Percentiles rank a stretch among this genome's conserved stretches.
phyloP scores from a whole-genome alignment of 129 eudicot species.

The Tanacetum coccineum region DNA sequence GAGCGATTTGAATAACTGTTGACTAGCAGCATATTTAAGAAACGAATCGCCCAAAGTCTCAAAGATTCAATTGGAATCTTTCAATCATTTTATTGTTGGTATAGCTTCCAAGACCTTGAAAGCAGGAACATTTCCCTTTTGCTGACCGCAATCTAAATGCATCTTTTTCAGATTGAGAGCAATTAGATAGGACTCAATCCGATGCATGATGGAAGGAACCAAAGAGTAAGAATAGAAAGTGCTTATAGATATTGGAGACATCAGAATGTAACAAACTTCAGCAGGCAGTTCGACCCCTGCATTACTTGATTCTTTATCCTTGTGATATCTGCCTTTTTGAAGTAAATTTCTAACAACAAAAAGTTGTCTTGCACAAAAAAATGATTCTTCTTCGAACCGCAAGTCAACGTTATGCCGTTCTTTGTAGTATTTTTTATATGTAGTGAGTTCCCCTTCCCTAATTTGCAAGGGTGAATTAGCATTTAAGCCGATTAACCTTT shows the following conservation, averaged over 20 bases:
- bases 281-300: conserved; percentile 77
- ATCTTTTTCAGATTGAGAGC: conserved; percentile 61
- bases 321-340: conserved; percentile 37
- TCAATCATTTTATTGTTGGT: conserved; percentile 79
- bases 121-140: conserved; percentile 45
- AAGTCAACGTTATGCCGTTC: conserved; percentile 47
- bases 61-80: conserved; percentile 68
- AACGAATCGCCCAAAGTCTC: conserved; percentile 95
- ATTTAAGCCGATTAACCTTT: conserved; percentile 38
- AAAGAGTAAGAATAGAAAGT: conserved; percentile 63
- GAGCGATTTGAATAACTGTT: conserved; percentile 52
- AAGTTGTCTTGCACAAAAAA: conserved; percentile 53
- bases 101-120: conserved; percentile 79
- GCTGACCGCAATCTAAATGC: conserved; percentile 39
- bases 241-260: conserved; percentile 71
- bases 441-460: conserved; percentile 32
- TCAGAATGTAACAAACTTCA: conserved; percentile 59
- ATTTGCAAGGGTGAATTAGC: conserved; percentile 39
- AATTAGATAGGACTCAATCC: conserved; percentile 68
- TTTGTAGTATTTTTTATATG: conserved; percentile 50
- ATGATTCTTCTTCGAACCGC: conserved; percentile 34
- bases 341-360: conserved; percentile 57
- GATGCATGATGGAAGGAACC: conserved; percentile 76
- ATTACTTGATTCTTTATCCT: conserved; percentile 53
- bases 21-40: conserved; percentile 72